A percentile compares a stretch with the other conserved stretches of the same genome.
phyloP scores from a whole-genome alignment of 352 stramenopile species.

The Globisporangium abappressorium region DNA sequence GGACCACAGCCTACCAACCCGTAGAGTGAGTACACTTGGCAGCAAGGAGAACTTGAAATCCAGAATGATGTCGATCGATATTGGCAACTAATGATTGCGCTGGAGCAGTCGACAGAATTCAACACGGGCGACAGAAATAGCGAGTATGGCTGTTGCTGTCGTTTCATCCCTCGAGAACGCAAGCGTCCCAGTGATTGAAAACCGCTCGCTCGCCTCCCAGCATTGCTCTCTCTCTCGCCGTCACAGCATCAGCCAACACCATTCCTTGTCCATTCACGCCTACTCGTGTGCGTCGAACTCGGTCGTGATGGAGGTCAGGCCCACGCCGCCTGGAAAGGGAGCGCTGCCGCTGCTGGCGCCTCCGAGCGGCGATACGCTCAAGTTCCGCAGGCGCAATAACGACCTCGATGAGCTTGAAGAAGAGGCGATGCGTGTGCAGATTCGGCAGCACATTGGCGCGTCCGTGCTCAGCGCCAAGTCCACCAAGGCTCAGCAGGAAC shows the following conservation, averaged over 20 bases:
- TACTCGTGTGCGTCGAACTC: neutral
- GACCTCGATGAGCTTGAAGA: slow-evolving; percentile 47
- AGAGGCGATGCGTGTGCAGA: slow-evolving; percentile 39
- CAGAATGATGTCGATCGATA: neutral
- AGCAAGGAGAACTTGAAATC: neutral
- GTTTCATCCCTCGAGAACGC: neutral
- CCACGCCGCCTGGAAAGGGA: neutral
- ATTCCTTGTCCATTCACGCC: neutral
- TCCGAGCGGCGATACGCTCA: slow-evolving; percentile 33
- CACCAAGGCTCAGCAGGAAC: slow-evolving; percentile 10
- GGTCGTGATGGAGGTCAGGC: slow-evolving; percentile 26
- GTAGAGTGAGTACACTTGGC: neutral
- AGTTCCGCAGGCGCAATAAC: slow-evolving; percentile 41
- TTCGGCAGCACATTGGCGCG: slow-evolving; percentile 42
- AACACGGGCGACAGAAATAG: neutral
- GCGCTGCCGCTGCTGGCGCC: slow-evolving; percentile 33
- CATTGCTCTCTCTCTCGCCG: neutral
- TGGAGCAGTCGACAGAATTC: neutral
- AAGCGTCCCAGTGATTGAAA: neutral
- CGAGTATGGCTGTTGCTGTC: neutral
- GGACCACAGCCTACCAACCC: neutral
- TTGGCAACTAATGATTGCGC: neutral
- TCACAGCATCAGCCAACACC: no score
- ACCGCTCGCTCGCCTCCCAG: neutral
- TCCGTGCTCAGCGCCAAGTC: slow-evolving; percentile 10